phyloP scores from a whole-genome alignment of 345 rosid species.

The Populus alba region DNA sequence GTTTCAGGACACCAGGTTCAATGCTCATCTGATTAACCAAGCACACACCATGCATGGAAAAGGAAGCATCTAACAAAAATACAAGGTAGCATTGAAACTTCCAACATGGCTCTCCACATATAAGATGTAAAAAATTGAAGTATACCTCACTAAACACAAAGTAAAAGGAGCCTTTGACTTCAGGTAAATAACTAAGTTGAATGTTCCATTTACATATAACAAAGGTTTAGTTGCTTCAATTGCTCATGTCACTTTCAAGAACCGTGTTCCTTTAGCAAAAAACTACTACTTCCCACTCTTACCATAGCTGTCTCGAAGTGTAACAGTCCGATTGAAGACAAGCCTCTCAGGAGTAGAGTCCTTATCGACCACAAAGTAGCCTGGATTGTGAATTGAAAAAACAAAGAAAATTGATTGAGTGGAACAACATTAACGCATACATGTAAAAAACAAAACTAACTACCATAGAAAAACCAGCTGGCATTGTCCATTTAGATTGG shows the following conservation, averaged over 20 bases:
- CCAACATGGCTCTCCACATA: neutral
- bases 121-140: neutral
- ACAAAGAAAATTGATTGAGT: neutral
- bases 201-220: neutral
- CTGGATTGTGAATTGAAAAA: constrained; percentile 35
- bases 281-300: constrained; percentile 31
- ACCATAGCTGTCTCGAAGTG: constrained; percentile 38
- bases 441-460: neutral
- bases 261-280: neutral
- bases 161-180: neutral
- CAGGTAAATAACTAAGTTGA: neutral
- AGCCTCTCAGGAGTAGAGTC: constrained; percentile 72
- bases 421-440: neutral
- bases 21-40: neutral
- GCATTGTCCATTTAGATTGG: neutral
- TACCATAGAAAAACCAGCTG: constrained; percentile 6
- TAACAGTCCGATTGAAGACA: constrained; percentile 83
- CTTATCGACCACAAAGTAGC: constrained; percentile 74
- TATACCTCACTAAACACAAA: neutral
- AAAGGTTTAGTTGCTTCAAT: neutral
- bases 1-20: neutral
- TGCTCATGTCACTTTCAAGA: neutral
- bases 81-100: neutral
- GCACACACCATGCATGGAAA: neutral
- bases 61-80: neutral